phyloP scores from a whole-genome alignment of 176 grass and related monocot species.

The Chrysopogon serrulatus region DNA sequence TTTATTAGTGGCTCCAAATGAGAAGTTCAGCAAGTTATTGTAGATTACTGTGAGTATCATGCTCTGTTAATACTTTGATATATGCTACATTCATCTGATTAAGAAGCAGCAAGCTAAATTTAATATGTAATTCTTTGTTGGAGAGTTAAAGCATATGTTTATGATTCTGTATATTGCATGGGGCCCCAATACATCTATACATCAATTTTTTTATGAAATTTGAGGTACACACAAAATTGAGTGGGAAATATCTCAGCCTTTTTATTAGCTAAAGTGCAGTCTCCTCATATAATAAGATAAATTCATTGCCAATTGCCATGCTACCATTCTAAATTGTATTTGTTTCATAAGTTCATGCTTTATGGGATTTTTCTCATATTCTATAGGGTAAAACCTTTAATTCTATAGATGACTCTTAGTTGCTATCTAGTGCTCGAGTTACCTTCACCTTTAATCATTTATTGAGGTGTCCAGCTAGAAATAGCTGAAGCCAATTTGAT shows the following conservation, averaged over 20 bases:
- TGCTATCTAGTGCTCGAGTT: not conserved
- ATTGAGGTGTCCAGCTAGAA: not conserved
- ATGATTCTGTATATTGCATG: constrained; percentile 1
- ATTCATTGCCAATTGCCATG: not conserved
- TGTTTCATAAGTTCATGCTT: not conserved
- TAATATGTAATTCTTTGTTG: not conserved
- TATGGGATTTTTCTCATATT: not conserved
- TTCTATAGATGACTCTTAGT: not conserved
- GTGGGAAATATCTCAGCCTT: not conserved
- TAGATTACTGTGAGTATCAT: constrained; percentile 20
- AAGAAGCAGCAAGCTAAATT: constrained; percentile 9
- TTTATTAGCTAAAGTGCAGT: not conserved
- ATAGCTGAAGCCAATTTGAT: constrained; percentile 1
- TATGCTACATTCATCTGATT: not conserved
- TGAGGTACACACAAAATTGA: not conserved
- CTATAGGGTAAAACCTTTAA: not conserved
- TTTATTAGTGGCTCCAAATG: not conserved
- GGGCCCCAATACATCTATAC: not conserved
- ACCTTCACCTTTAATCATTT: not conserved
- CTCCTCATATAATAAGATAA: not conserved
- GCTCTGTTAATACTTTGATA: not conserved
- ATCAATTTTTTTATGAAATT: not conserved
- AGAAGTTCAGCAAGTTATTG: not conserved
- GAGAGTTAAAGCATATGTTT: not conserved
- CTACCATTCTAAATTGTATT: not conserved